phyloP scores from a whole-genome alignment of 2,329 filamentous ascomycete genomes.

The Botrytis aclada region DNA sequence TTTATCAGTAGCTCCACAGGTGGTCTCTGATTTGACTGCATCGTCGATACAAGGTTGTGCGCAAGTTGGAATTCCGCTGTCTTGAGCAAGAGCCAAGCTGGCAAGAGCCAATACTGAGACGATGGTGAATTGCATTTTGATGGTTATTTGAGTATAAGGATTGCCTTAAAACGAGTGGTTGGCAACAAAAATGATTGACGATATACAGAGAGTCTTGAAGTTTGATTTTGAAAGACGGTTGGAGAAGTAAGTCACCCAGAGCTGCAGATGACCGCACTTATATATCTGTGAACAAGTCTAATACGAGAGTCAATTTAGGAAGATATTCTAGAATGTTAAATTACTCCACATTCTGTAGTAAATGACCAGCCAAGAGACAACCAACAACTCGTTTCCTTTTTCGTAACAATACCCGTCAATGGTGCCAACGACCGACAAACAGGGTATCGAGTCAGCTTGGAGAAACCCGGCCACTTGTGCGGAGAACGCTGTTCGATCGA shows the following conservation, averaged over 20 bases:
- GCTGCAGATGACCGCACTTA: constrained; percentile 6
- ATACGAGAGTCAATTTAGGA: constrained; percentile 8
- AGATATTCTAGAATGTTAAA: background rate
- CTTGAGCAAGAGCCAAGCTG: constrained; percentile 14
- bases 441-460: constrained; percentile 1
- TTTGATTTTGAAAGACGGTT: background rate
- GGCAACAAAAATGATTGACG: constrained; percentile 2
- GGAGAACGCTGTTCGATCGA: constrained; percentile 2
- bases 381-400: background rate
- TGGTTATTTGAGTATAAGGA: background rate
- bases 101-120: constrained; percentile 15
- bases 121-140: constrained; percentile 17
- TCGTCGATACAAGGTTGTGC: constrained; percentile 12
- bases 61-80: constrained; percentile 10
- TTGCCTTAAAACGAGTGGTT: constrained; percentile 20
- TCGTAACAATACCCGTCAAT: constrained; percentile 5
- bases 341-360: background rate
- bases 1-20: constrained; percentile 13
- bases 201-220: background rate
- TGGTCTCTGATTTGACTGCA: constrained; percentile 3
- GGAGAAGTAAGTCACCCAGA: constrained; percentile 1
- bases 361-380: constrained; percentile 1
- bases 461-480: background rate
- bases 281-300: constrained; percentile 2
- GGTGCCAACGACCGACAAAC: constrained; percentile 11